Percentiles rank a stretch among this genome's conserved stretches.
Conservation (phyloP, 768 basidiomycete species). For the Omphalotus guepiniiformis region DNA sequence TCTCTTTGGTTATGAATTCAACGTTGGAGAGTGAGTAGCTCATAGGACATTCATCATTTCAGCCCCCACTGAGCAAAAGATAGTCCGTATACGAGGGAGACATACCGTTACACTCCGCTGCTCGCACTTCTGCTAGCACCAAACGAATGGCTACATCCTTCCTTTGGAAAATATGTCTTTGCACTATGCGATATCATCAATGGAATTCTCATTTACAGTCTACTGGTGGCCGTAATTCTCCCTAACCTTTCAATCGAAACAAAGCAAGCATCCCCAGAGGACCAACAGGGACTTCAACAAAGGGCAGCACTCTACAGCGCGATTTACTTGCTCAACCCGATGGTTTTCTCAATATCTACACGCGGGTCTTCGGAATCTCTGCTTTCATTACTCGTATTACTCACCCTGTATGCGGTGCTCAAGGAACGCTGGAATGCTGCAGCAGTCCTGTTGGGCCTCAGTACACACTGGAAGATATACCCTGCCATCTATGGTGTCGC, state of each 20-base stretch:
- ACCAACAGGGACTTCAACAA: neutral
- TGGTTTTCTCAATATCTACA: slow-evolving; percentile 95
- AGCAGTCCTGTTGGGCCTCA: slow-evolving; percentile 72
- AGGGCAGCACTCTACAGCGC: slow-evolving; percentile 55
- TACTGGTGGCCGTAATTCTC: slow-evolving; percentile 51
- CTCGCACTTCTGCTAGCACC: slow-evolving; percentile 80
- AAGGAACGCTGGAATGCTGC: slow-evolving; percentile 57
- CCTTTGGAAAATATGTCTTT: slow-evolving; percentile 91
- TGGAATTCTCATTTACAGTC: slow-evolving; percentile 63
- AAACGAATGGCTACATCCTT: slow-evolving; percentile 73
- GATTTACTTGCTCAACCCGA: slow-evolving; percentile 86
- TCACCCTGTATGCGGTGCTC: slow-evolving; percentile 58
- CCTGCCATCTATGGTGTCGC: slow-evolving; percentile 88
- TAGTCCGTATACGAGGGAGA: slow-evolving; percentile 88
- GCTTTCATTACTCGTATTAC: slow-evolving; percentile 74
- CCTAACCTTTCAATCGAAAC: slow-evolving; percentile 19
- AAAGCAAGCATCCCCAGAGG: slow-evolving; percentile 1
- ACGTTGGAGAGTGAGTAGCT: slow-evolving; percentile 72
- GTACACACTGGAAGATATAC: slow-evolving; percentile 97
- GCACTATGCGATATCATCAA: slow-evolving; percentile 79
- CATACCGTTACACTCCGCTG: slow-evolving; percentile 95
- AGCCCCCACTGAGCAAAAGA: neutral
- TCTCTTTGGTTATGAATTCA: slow-evolving; percentile 26
- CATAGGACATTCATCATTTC: slow-evolving; percentile 3
- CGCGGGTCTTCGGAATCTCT: slow-evolving; percentile 94